Conservation (phyloP, 352 stramenopile genomes). For the Globisporangium paroecandrum region DNA sequence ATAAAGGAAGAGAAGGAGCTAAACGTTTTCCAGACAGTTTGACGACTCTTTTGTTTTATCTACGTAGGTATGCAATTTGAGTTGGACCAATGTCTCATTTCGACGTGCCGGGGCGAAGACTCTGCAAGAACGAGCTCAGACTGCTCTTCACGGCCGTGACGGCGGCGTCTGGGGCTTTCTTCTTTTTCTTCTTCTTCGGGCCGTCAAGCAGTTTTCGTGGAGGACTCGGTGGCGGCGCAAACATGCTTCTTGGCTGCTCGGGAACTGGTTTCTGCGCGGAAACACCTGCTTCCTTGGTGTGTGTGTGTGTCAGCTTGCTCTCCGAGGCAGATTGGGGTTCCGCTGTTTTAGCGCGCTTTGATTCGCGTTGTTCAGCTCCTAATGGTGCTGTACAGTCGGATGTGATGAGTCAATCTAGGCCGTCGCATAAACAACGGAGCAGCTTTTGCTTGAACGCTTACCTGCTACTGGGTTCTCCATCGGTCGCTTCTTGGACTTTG, state of each 20-base stretch:
- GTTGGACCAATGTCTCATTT: conserved; percentile 24
- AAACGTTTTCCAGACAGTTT: too few species aligned
- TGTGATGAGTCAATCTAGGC: not conserved
- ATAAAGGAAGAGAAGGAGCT: not conserved
- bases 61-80: not conserved
- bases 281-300: not conserved
- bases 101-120: conserved; percentile 27
- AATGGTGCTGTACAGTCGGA: not conserved
- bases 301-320: not conserved
- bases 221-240: conserved; percentile 47
- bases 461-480: not conserved
- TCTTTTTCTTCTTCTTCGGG: conserved; percentile 74
- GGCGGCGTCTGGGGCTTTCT: conserved; percentile 27
- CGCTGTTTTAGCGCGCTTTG: conserved; percentile 30
- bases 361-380: conserved; percentile 6
- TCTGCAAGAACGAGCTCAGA: conserved; percentile 60
- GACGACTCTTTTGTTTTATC: not conserved
- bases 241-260: conserved; percentile 35
- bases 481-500: conserved; percentile 45
- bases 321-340: not conserved
- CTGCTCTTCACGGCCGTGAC: conserved; percentile 57
- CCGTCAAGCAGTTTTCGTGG: conserved; percentile 69
- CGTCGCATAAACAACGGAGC: not conserved
- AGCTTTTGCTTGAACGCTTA: not conserved
- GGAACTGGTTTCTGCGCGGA: not conserved